Percentiles rank a stretch among this genome's conserved stretches.
These are phyloP conservation scores for Nothophoma quercina DNA, from an alignment of 2,329 filamentous ascomycete species.

Conservation along the genomic window DNA sequence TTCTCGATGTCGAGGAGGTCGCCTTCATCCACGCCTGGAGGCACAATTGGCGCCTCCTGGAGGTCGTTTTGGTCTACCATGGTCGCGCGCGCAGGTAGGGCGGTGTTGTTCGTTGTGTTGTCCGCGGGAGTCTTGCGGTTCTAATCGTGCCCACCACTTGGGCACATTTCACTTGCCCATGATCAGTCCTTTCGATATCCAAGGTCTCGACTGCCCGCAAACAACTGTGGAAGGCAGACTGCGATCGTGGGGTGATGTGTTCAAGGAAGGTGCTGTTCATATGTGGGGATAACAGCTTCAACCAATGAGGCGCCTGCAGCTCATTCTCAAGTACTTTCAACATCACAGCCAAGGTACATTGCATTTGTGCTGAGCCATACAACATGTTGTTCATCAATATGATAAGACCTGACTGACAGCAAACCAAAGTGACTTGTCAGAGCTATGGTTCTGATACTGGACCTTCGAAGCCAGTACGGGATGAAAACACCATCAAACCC, in stretches of 20 bases:
- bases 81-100: constrained; percentile 21
- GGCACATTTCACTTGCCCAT: constrained; percentile 35
- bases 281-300: constrained; percentile 20
- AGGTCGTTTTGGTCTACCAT: constrained; percentile 38
- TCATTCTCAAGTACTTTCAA: not conserved
- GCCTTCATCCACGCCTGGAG: constrained; percentile 47
- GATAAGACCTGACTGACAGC: not conserved
- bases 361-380: too few relatives aligned
- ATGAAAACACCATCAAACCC: constrained; percentile 16
- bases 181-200: constrained; percentile 16
- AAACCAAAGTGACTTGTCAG: not conserved
- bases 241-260: constrained; percentile 1
- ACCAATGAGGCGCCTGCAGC: constrained; percentile 23
- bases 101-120: constrained; percentile 20
- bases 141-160: constrained; percentile 34
- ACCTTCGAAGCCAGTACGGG: not conserved
- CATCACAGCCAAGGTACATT: not conserved
- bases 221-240: not conserved
- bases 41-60: constrained; percentile 41
- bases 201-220: constrained; percentile 28
- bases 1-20: constrained; percentile 44
- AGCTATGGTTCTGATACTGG: not conserved
- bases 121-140: constrained; percentile 22
- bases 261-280: constrained; percentile 15
- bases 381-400: too few relatives aligned